Evolutionary conservation across 2,329 filamentous ascomycete species (phyloP).

Genomic region (Leptographium galeiforme): DNA sequence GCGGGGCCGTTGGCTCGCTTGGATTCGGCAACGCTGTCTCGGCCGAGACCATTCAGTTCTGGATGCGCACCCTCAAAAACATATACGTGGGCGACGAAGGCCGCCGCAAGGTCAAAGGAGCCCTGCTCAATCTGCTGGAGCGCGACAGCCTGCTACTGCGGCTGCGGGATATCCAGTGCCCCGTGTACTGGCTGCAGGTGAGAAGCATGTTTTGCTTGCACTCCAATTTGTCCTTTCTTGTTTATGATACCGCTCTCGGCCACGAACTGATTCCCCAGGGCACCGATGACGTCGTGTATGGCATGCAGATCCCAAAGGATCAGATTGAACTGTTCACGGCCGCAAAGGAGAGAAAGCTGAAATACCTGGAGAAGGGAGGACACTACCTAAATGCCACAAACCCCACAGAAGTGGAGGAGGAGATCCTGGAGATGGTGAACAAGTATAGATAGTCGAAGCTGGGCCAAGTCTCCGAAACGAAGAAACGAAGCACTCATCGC

Average conservation of each 20-base stretch:
- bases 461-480: too few species aligned
- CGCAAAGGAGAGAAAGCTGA: constrained; percentile 28
- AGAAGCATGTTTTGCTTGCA: neutral
- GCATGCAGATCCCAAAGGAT: constrained; percentile 25
- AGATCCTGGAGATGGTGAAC: constrained; percentile 28
- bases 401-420: constrained; percentile 29
- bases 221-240: neutral
- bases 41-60: constrained; percentile 26
- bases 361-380: constrained; percentile 27
- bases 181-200: constrained; percentile 32
- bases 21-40: constrained; percentile 30
- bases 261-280: constrained; percentile 22
- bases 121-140: constrained; percentile 28
- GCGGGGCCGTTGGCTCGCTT: constrained; percentile 28
- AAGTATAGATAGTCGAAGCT: constrained; percentile 8
- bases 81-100: constrained; percentile 37
- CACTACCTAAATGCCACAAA: constrained; percentile 38
- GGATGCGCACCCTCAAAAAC: constrained; percentile 29
- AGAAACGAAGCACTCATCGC: too few species aligned
- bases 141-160: constrained; percentile 34
- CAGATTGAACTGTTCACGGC: constrained; percentile 37
- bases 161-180: constrained; percentile 32
- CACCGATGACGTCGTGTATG: constrained; percentile 30
- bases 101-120: constrained; percentile 32
- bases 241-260: too few species aligned